Conservation (phyloP, 1,139 yeast genomes). For the Blastobotrys aristatus region DNA sequence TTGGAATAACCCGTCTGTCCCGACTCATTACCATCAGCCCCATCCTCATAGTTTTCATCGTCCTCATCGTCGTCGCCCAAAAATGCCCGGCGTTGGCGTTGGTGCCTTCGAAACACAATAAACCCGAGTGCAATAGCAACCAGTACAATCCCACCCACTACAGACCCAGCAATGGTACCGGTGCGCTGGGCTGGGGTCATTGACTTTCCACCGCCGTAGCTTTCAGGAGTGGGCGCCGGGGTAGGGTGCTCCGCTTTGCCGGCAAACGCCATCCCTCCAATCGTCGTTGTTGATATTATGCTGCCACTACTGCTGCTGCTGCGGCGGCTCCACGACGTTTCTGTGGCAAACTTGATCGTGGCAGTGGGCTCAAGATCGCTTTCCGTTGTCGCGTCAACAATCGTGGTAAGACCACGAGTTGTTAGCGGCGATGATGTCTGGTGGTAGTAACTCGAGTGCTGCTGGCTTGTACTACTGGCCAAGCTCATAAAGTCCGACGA, state of each 20-base stretch:
- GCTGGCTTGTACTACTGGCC: too few species aligned
- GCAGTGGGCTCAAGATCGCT: too few species aligned
- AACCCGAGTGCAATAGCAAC: constrained; percentile 12
- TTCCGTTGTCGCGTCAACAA: too few species aligned
- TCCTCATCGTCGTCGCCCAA: neutral
- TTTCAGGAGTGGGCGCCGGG: neutral
- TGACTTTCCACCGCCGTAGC: neutral
- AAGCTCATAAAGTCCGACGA: too few species aligned
- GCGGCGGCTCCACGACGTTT: neutral
- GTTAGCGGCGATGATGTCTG: too few species aligned
- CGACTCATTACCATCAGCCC: neutral
- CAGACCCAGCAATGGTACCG: constrained; percentile 41
- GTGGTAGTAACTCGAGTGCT: too few species aligned
- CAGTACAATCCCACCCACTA: constrained; percentile 43
- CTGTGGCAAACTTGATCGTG: neutral
- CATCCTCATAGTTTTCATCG: neutral
- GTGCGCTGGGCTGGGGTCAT: constrained; percentile 16
- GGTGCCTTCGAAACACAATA: constrained; percentile 1
- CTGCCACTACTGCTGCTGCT: neutral
- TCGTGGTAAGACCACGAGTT: too few species aligned
- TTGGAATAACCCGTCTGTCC: too few species aligned
- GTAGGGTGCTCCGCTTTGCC: too few species aligned
- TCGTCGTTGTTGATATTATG: neutral
- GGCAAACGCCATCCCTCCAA: neutral
- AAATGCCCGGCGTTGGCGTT: too few species aligned